Evolutionary conservation across 2,329 filamentous ascomycete genomes (phyloP).

Genomic region (Penicillium sp.): DNA sequence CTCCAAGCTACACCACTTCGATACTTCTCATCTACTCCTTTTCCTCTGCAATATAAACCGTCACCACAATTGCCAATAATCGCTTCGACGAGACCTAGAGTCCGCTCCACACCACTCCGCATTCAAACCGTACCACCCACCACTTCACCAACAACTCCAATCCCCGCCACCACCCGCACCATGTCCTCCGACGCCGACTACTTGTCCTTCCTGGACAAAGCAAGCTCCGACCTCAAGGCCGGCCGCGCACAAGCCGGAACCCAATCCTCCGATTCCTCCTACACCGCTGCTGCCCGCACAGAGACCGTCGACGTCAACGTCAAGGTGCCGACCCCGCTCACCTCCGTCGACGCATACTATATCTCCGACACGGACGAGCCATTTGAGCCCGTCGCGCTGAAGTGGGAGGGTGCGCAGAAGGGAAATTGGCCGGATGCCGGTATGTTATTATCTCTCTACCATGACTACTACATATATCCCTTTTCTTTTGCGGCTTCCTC

Average conservation of each 20-base stretch:
- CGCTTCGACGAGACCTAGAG: background rate
- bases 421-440: constrained; percentile 42
- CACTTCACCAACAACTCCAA: background rate
- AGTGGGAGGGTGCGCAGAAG: constrained; percentile 51
- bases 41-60: background rate
- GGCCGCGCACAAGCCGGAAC: constrained; percentile 27
- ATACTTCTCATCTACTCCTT: background rate
- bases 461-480: background rate
- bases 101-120: background rate
- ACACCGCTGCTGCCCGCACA: constrained; percentile 34
- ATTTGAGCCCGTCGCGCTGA: constrained; percentile 76
- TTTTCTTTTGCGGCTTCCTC: constrained; percentile 12
- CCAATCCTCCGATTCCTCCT: constrained; percentile 27
- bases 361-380: constrained; percentile 83
- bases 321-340: constrained; percentile 66
- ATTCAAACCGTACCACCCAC: background rate
- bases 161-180: constrained; percentile 19
- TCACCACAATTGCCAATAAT: background rate
- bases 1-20: background rate
- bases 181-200: constrained; percentile 77
- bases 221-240: constrained; percentile 68
- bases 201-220: constrained; percentile 82
- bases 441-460: constrained; percentile 27
- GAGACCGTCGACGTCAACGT: constrained; percentile 51
- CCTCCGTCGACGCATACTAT: constrained; percentile 68